These are phyloP conservation scores for Flagelloscypha sp. DNA, from an alignment of 768 basidiomycete genomes.

Conservation along the genomic window DNA sequence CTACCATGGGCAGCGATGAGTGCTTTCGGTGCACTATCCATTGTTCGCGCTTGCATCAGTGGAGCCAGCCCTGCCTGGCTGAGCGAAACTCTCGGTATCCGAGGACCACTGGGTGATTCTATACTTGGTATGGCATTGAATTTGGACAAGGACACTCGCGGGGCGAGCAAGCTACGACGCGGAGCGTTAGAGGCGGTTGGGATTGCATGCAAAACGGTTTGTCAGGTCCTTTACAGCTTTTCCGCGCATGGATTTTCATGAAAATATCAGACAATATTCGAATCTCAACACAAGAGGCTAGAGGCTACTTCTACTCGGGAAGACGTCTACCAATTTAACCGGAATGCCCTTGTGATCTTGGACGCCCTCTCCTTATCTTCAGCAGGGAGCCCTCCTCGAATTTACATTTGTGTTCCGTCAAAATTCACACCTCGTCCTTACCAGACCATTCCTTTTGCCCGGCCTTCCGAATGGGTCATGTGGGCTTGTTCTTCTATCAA, in stretches of 20 bases:
- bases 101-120: conserved; percentile 9
- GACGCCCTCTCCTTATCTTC: not conserved
- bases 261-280: too few species aligned
- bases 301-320: conserved; percentile 5
- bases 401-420: too few species aligned
- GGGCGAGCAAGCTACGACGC: conserved; percentile 7
- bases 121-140: conserved; percentile 19
- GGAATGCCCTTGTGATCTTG: not conserved
- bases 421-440: too few species aligned
- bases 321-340: conserved; percentile 19
- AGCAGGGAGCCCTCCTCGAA: too few species aligned
- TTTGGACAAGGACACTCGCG: conserved; percentile 8
- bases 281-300: too few species aligned
- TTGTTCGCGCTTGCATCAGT: conserved; percentile 18
- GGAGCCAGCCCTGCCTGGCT: conserved; percentile 20
- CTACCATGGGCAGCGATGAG: conserved; percentile 23
- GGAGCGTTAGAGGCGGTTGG: conserved; percentile 9
- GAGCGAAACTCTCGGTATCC: conserved; percentile 18
- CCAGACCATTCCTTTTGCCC: too few species aligned
- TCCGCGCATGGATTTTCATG: too few species aligned
- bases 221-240: too few species aligned
- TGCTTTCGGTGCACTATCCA: conserved; percentile 18
- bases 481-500: conserved; percentile 15
- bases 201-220: conserved; percentile 3
- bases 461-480: too few species aligned